Evolutionary conservation across 768 basidiomycete genomes (phyloP).

Genomic region (Bullera alba): DNA sequence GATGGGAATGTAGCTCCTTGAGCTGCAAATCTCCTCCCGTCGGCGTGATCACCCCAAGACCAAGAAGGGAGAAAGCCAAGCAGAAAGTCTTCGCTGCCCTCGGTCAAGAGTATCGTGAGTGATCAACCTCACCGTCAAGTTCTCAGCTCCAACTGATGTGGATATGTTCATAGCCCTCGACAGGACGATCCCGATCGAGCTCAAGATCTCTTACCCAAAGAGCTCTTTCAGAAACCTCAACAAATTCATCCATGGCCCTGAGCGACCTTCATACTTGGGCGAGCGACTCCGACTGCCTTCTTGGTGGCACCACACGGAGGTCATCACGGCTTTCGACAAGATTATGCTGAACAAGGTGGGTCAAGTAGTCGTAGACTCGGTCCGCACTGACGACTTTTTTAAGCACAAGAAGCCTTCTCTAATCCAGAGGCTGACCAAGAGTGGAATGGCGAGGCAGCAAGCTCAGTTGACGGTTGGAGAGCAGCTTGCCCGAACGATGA

Average conservation of each 20-base stretch:
- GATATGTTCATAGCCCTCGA: slow-evolving; percentile 21
- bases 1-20: slow-evolving; percentile 55
- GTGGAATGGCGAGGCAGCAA: slow-evolving; percentile 62
- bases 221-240: slow-evolving; percentile 85
- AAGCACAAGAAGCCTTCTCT: slow-evolving; percentile 87
- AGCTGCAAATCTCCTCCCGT: slow-evolving; percentile 56
- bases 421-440: slow-evolving; percentile 72
- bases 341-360: slow-evolving; percentile 76
- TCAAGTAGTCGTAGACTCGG: background rate
- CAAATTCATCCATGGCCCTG: slow-evolving; percentile 78
- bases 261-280: slow-evolving; percentile 67
- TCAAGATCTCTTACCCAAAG: slow-evolving; percentile 90
- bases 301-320: slow-evolving; percentile 90
- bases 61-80: slow-evolving; percentile 27
- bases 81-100: slow-evolving; percentile 20
- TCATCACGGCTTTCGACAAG: slow-evolving; percentile 81
- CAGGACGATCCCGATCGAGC: slow-evolving; percentile 56
- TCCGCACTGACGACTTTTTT: background rate
- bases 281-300: slow-evolving; percentile 83
- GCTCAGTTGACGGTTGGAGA: slow-evolving; percentile 73
- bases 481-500: slow-evolving; percentile 75
- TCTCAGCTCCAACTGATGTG: slow-evolving; percentile 37
- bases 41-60: slow-evolving; percentile 56
- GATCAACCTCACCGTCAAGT: slow-evolving; percentile 50
- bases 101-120: slow-evolving; percentile 23